phyloP scores from a whole-genome alignment of 345 rosid genomes.

The Bruguiera gymnorhiza region DNA sequence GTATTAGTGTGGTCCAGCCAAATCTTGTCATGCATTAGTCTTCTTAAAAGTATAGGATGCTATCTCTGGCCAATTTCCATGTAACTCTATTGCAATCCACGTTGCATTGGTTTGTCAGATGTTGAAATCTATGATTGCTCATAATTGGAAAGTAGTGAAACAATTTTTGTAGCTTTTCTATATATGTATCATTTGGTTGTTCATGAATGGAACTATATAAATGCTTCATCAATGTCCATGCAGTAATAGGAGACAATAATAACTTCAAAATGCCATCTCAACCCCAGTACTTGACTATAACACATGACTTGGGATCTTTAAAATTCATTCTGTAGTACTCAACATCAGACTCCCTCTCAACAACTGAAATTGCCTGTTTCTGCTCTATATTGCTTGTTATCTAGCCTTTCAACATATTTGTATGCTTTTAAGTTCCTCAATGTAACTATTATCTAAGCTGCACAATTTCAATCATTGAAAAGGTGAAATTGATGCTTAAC shows the following conservation, averaged over 20 bases:
- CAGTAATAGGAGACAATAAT: no score
- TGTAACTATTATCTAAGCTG: neutral
- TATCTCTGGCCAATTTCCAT: no score
- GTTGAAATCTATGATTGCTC: no score
- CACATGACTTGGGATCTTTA: neutral
- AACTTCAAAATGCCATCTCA: neutral
- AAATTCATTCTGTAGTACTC: neutral
- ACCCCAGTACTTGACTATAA: neutral
- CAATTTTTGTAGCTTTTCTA: no score
- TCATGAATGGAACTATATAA: neutral
- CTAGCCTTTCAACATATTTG: neutral
- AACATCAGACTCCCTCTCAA: neutral
- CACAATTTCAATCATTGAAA: neutral
- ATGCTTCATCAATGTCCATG: neutral
- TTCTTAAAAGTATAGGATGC: no score
- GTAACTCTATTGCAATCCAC: no score
- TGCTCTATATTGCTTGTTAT: neutral
- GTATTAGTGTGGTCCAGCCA: no score
- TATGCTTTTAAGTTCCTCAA: neutral
- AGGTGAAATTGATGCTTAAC: slow-evolving; percentile 21
- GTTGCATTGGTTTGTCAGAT: no score
- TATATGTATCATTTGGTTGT: neutral
- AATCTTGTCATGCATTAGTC: no score
- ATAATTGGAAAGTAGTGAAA: no score
- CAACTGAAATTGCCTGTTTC: neutral